Conservation (phyloP, 2,329 filamentous ascomycete species). For the Colletotrichum melonis region DNA sequence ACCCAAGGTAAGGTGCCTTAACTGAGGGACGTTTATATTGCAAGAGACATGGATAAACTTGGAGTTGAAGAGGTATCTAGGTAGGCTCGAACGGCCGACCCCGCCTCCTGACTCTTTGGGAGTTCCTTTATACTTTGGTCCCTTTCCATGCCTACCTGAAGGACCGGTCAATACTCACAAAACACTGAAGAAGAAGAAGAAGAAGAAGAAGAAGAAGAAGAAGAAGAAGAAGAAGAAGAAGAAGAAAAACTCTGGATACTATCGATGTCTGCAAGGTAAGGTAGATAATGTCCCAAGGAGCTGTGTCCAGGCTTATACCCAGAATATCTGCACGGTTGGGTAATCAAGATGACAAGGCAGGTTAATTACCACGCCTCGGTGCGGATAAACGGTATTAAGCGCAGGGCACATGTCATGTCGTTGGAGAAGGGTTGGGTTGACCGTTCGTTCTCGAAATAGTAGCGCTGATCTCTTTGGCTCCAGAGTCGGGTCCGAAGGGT, state of each 20-base stretch:
- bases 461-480: not conserved
- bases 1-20: not conserved
- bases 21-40: not conserved
- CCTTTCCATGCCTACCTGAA: not conserved
- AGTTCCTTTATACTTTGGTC: not conserved
- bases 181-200: not conserved
- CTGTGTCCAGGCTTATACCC: not conserved
- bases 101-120: not conserved
- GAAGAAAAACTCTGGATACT: not conserved
- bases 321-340: not conserved
- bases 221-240: not conserved
- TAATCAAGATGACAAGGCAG: not conserved
- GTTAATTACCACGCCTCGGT: not conserved
- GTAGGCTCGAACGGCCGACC: not conserved
- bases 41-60: not conserved
- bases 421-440: not conserved
- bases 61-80: not conserved
- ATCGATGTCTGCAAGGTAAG: not conserved
- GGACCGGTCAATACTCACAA: not conserved
- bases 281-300: not conserved
- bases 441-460: slow-evolving; percentile 29
- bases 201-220: not conserved
- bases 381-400: not conserved
- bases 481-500: slow-evolving; percentile 18
- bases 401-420: slow-evolving; percentile 17